phyloP scores from a whole-genome alignment of 2,329 filamentous ascomycete species.

The Tolypocladium cylindrosporum region DNA sequence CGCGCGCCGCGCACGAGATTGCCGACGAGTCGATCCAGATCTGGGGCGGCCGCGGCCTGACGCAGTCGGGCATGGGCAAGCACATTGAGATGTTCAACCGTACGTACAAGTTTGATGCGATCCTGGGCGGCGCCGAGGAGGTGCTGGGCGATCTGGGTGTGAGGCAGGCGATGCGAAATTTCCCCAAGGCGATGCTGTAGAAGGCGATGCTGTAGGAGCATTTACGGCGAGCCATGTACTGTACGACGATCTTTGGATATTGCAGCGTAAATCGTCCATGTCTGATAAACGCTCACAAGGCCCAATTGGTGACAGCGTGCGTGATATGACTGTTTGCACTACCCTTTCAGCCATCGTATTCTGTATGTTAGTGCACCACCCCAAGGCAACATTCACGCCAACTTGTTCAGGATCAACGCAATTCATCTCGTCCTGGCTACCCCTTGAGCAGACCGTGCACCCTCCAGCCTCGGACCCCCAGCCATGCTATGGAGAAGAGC shows the following conservation, averaged over 20 bases:
- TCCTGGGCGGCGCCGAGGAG: constrained; percentile 74
- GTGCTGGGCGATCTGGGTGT: constrained; percentile 74
- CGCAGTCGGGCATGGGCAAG: constrained; percentile 72
- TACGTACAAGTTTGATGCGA: constrained; percentile 73
- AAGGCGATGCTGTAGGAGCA: constrained; percentile 62
- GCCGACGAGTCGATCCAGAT: constrained; percentile 80
- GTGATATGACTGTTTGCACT: background rate
- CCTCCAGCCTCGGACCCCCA: constrained; percentile 9
- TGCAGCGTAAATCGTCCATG: background rate
- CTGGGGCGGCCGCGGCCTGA: constrained; percentile 73
- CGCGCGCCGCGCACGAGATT: constrained; percentile 69
- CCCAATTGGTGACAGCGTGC: background rate
- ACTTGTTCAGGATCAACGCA: constrained; percentile 19
- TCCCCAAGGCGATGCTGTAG: constrained; percentile 77
- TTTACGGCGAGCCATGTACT: background rate
- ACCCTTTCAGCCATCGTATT: background rate
- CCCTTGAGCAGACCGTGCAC: constrained; percentile 19
- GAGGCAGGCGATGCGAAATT: constrained; percentile 71
- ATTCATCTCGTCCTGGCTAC: constrained; percentile 28
- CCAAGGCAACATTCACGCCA: constrained; percentile 8
- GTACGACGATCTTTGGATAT: background rate
- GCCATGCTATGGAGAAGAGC: constrained; percentile 1
- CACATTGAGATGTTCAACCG: constrained; percentile 78
- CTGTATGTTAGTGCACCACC: background rate
- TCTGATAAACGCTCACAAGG: background rate